Evolutionary conservation across 306 rosid genomes (phyloP).

Genomic region (Benincasa hispida): DNA sequence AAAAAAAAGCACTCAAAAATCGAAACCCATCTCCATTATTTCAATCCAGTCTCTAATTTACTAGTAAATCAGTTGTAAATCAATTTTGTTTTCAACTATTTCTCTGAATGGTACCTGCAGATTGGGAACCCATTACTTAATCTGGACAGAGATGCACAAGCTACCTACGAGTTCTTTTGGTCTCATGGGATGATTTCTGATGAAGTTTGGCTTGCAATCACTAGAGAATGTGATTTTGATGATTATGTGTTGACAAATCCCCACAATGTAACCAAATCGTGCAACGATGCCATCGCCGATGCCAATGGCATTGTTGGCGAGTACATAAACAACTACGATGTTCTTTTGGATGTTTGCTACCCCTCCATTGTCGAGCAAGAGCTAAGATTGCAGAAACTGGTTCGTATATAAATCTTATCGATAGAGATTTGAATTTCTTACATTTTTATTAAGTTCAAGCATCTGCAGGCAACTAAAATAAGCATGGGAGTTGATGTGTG

Average conservation of each 20-base stretch:
- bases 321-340: slow-evolving; percentile 57
- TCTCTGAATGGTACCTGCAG: slow-evolving; percentile 9
- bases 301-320: slow-evolving; percentile 46
- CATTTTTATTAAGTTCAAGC: background rate
- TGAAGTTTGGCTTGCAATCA: slow-evolving; percentile 56
- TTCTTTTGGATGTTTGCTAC: slow-evolving; percentile 78
- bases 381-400: slow-evolving; percentile 55
- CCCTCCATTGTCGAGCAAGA: slow-evolving; percentile 81
- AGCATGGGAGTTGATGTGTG: slow-evolving; percentile 81
- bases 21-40: background rate
- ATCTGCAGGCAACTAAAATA: slow-evolving; percentile 57
- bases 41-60: background rate
- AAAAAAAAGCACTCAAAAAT: background rate
- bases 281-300: slow-evolving; percentile 32
- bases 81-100: background rate
- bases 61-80: background rate
- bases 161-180: slow-evolving; percentile 77
- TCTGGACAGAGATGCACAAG: slow-evolving; percentile 52
- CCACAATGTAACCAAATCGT: slow-evolving; percentile 42
- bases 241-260: slow-evolving; percentile 29
- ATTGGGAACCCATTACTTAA: slow-evolving; percentile 84
- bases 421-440: too few species aligned
- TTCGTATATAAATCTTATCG: background rate
- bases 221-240: slow-evolving; percentile 57
- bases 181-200: slow-evolving; percentile 95